Evolutionary conservation across 805 yeast genomes (phyloP), one percentile per base, ranked within the genome.

Genomic region (Starmera pachycereana): DNA sequence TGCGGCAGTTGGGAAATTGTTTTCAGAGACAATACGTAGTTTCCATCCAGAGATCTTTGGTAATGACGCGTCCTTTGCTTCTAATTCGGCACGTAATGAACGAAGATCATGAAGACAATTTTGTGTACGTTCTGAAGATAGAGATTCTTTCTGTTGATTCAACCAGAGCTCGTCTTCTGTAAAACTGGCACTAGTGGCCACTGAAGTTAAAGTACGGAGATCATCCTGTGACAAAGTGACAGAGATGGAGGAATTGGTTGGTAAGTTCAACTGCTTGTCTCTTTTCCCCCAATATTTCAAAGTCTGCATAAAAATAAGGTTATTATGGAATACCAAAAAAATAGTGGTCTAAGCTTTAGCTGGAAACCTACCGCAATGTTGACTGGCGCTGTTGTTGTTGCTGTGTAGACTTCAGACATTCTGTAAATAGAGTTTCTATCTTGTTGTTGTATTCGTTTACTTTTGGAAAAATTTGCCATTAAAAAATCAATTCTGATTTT

Each of bases 221-320:
- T 92, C 97, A 44, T 81, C 76, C 63, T 90, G 97, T 4, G 94
- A 76, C 46, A 92, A 70, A 9, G 99, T 92, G 37, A 92, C 96
- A 18, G 96, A 86, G 50, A 92, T 88, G 27, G 97, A 88, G 11
- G 95, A 84, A 67, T 92, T 92, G 40, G 99, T 92, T 37, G 99
- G 99, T 39, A 92, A 69, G 57, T 92, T 92, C 54, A 92, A 74
- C 37, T 70, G 68, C 46, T 78, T 80, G 63, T 92, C 97, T 57
- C 98, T 76, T 65, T 92, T 92, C 37, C 99, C 99, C 99, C 99
- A 92, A 68, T 92, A 92, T 65, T 92, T 92, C 48, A 92, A 72
- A 32, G 97, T 92, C 78, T 79, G 46, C 12, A 32, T 32, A 18
- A 43, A 37, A 32, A 44, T 38, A 38, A 46, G 43, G 25, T 11